These are phyloP conservation scores for Salvia miltiorrhiza DNA, from an alignment of 257 asterid species.

Conservation along the genomic window DNA sequence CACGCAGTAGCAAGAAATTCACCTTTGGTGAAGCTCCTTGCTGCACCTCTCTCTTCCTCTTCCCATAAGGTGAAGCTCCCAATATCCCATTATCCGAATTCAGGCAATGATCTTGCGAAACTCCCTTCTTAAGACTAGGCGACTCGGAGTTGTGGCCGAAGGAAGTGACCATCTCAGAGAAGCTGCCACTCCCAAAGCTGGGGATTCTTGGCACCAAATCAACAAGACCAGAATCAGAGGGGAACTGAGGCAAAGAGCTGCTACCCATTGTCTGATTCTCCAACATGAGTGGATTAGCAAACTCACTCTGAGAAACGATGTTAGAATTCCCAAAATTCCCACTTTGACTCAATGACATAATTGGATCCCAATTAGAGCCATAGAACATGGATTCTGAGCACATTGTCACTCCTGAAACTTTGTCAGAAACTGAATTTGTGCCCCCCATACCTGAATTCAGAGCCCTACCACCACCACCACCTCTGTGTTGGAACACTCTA, in stretches of 20 bases:
- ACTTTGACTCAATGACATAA: conserved; percentile 49
- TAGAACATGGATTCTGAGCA: conserved; percentile 33
- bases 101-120: conserved; percentile 36
- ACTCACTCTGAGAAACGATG: conserved; percentile 52
- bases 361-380: conserved; percentile 70
- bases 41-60: conserved; percentile 57
- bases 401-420: conserved; percentile 21
- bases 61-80: conserved; percentile 49
- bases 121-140: conserved; percentile 27
- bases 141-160: conserved; percentile 39
- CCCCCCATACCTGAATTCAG: conserved; percentile 27
- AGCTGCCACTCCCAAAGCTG: conserved; percentile 56
- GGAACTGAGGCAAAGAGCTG: conserved; percentile 47
- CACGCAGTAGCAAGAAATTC: not conserved
- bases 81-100: conserved; percentile 37
- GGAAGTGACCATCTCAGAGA: conserved; percentile 53
- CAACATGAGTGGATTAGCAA: conserved; percentile 46
- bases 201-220: conserved; percentile 59
- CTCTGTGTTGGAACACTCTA: conserved; percentile 34
- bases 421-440: conserved; percentile 23
- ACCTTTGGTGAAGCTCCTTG: conserved; percentile 30
- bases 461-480: not conserved
- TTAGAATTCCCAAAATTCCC: conserved; percentile 45
- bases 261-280: conserved; percentile 40
- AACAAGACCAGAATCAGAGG: conserved; percentile 45